Evolutionary conservation across 257 asterid species (phyloP).

Genomic region (Solanum verrucosum): DNA sequence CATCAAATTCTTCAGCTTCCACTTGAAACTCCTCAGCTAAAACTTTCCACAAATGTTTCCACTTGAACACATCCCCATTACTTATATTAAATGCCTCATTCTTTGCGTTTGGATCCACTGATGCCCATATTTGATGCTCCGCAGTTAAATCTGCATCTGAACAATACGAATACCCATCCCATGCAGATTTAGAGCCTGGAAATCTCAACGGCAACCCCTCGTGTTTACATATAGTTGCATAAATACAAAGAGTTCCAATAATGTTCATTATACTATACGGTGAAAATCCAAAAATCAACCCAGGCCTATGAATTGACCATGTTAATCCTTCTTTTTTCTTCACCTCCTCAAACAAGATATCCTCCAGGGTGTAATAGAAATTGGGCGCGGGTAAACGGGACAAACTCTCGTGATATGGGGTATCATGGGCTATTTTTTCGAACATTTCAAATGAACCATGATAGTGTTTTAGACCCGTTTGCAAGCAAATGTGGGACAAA

Average conservation of each 20-base stretch:
- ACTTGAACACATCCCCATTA: constrained; percentile 16
- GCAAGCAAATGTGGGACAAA: constrained; percentile 18
- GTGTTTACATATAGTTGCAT: constrained; percentile 20
- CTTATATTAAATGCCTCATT: constrained; percentile 17
- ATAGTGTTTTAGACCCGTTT: constrained; percentile 24
- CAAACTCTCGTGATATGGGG: constrained; percentile 20
- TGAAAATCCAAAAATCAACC: constrained; percentile 18
- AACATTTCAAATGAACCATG: constrained; percentile 14
- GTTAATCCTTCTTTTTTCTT: constrained; percentile 4
- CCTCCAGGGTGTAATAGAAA: constrained; percentile 27
- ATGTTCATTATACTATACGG: constrained; percentile 26
- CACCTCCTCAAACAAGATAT: constrained; percentile 16
- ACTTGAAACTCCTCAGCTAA: too few species aligned
- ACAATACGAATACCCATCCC: constrained; percentile 14
- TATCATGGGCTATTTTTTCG: constrained; percentile 8
- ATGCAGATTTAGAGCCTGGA: constrained; percentile 11
- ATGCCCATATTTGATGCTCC: constrained; percentile 31
- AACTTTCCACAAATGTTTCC: too few species aligned
- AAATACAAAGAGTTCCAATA: constrained; percentile 11
- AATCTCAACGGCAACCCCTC: constrained; percentile 14
- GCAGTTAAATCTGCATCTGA: constrained; percentile 24
- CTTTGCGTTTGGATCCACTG: constrained; percentile 24
- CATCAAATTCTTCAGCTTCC: too few species aligned
- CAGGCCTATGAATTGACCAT: constrained; percentile 26
- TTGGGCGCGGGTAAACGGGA: constrained; percentile 14